Percentiles rank a stretch among this genome's conserved stretches.
Evolutionary conservation across 805 yeast genomes (phyloP).

Genomic region (Ogataea thermomethanolica): DNA sequence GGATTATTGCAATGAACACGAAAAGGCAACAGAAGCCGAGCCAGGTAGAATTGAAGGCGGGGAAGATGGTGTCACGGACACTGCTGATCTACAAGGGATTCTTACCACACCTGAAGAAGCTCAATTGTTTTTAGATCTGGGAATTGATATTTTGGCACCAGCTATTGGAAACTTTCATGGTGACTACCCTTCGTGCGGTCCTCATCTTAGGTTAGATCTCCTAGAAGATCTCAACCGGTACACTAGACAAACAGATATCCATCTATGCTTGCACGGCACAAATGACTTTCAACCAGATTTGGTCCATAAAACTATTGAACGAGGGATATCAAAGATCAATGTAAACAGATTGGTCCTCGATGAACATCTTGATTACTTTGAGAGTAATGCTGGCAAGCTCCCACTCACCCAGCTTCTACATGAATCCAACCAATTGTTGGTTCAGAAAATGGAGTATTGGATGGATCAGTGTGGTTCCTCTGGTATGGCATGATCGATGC

Average conservation of each 20-base stretch:
- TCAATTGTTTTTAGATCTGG: slow-evolving; percentile 30
- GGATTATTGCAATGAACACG: slow-evolving; percentile 25
- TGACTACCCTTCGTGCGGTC: slow-evolving; percentile 34
- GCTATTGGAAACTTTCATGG: slow-evolving; percentile 39
- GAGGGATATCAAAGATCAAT: slow-evolving; percentile 34
- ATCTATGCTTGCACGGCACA: slow-evolving; percentile 37
- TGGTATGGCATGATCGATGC: slow-evolving; percentile 21
- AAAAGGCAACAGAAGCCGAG: slow-evolving; percentile 38
- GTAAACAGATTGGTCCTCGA: slow-evolving; percentile 32
- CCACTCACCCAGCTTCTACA: slow-evolving; percentile 31
- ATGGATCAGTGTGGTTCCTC: slow-evolving; percentile 30
- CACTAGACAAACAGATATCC: slow-evolving; percentile 19
- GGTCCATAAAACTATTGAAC: slow-evolving; percentile 23
- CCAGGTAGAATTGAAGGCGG: slow-evolving; percentile 39
- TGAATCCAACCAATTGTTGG: slow-evolving; percentile 23
- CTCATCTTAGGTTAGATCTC: slow-evolving; percentile 27
- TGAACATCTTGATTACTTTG: slow-evolving; percentile 26
- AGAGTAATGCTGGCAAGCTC: slow-evolving; percentile 21
- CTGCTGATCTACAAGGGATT: slow-evolving; percentile 30
- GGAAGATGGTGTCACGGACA: slow-evolving; percentile 34
- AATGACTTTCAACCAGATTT: slow-evolving; percentile 31
- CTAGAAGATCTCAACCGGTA: slow-evolving; percentile 26
- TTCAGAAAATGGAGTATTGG: slow-evolving; percentile 29
- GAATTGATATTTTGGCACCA: slow-evolving; percentile 37
- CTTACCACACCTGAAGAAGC: slow-evolving; percentile 35